Percentiles rank a stretch among this genome's conserved stretches.
phyloP scores from a whole-genome alignment of 441 rosid species.

The Eruca vesicaria region DNA sequence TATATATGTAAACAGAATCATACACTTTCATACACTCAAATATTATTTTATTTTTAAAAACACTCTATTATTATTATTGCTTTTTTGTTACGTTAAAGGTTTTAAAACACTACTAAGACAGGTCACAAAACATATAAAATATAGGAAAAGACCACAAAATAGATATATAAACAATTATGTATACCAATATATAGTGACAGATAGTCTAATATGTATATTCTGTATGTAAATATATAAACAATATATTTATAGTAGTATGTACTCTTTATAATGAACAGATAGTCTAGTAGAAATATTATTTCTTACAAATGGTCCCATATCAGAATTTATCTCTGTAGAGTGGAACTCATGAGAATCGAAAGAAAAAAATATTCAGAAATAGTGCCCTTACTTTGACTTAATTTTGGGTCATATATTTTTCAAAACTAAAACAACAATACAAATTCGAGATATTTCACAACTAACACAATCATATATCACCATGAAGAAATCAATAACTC shows the following conservation, averaged over 20 bases:
- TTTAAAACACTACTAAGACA: not conserved
- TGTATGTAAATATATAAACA: not conserved
- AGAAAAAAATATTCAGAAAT: not conserved
- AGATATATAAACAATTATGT: not conserved
- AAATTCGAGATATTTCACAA: not conserved
- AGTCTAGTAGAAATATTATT: not conserved
- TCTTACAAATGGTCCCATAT: slow-evolving; percentile 9
- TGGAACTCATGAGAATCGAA: not conserved
- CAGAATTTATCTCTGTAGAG: not conserved
- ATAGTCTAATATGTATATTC: not conserved
- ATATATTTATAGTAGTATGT: not conserved
- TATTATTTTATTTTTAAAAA: no score
- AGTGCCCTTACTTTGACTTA: not conserved
- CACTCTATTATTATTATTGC: not conserved
- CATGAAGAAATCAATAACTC: not conserved
- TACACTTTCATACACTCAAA: no score
- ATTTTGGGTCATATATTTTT: not conserved
- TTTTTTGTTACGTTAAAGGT: not conserved
- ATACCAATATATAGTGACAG: not conserved
- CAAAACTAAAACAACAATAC: not conserved
- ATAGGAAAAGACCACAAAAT: not conserved
- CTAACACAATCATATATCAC: not conserved
- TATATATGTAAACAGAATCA: not conserved
- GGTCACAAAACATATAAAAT: not conserved
- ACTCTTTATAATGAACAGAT: slow-evolving; percentile 1